Conservation (phyloP, 169 alveolate genomes). For the Besnoitia besnoiti region DNA sequence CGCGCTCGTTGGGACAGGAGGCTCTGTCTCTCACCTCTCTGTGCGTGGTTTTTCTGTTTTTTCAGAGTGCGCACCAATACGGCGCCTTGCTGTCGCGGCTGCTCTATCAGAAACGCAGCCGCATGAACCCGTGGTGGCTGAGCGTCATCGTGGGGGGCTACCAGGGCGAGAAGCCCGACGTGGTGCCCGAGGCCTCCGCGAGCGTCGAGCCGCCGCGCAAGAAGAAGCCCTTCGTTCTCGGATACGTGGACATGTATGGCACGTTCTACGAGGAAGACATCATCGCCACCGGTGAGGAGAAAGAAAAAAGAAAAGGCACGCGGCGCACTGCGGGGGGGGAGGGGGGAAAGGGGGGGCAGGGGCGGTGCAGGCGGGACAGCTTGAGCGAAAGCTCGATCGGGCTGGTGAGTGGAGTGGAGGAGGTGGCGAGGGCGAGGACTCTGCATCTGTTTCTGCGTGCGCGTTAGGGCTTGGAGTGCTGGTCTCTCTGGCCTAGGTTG, state of each 20-base stretch:
- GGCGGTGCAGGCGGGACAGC: not conserved
- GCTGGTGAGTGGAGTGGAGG: no score
- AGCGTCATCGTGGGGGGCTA: conserved; percentile 50
- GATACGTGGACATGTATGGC: conserved; percentile 36
- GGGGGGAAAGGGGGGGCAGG: not conserved
- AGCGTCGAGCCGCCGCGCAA: not conserved
- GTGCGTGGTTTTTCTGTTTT: not conserved
- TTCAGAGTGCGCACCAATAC: conserved; percentile 22
- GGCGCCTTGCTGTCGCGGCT: conserved; percentile 32
- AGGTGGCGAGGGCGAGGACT: no score
- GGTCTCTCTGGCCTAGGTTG: no score
- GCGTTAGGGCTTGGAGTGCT: no score
- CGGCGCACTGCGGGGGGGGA: not conserved
- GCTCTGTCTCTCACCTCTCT: no score
- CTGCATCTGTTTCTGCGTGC: not conserved
- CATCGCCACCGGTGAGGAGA: not conserved
- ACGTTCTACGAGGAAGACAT: conserved; percentile 44
- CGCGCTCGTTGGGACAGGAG: no score
- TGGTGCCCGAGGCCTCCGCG: not conserved
- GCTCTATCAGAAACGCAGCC: conserved; percentile 36
- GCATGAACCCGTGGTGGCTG: conserved; percentile 49
- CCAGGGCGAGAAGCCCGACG: not conserved
- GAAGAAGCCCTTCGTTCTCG: conserved; percentile 2
- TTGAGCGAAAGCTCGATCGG: not conserved
- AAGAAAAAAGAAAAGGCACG: not conserved